phyloP scores from a whole-genome alignment of 1,284 basidiomycete species.

The Sanguinoderma infundibulare region DNA sequence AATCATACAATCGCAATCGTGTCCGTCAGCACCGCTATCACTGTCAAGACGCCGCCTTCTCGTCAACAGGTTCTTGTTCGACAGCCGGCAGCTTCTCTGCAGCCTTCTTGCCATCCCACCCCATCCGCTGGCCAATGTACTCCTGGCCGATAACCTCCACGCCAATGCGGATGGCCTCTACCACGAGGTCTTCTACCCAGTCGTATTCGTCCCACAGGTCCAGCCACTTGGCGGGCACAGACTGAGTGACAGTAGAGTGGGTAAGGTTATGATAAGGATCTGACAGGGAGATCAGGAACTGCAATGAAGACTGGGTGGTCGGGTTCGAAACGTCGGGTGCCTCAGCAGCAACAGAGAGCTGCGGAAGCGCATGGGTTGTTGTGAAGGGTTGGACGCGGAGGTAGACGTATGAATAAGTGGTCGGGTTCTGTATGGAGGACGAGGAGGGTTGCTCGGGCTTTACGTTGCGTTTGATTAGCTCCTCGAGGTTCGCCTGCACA shows the following conservation, averaged over 20 bases:
- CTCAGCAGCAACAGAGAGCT: constrained; percentile 18
- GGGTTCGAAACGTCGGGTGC: constrained; percentile 29
- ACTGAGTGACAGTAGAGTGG: constrained; percentile 81
- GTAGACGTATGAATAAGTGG: constrained; percentile 91
- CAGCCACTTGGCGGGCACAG: constrained; percentile 82
- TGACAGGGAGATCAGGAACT: constrained; percentile 83
- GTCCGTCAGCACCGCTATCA: constrained; percentile 5
- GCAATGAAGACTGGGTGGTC: constrained; percentile 59
- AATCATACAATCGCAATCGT: not conserved
- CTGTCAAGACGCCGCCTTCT: constrained; percentile 20
- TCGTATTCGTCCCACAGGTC: constrained; percentile 90
- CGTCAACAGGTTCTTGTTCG: too few species aligned
- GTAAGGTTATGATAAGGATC: constrained; percentile 83
- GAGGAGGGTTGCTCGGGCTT: constrained; percentile 41
- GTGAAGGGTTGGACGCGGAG: constrained; percentile 92
- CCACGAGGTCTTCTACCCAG: constrained; percentile 94
- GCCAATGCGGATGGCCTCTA: constrained; percentile 81
- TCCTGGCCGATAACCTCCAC: constrained; percentile 90
- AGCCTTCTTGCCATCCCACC: constrained; percentile 54
- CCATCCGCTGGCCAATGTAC: constrained; percentile 82
- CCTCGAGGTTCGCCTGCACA: constrained; percentile 76
- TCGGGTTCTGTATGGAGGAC: constrained; percentile 65
- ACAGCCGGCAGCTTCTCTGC: constrained; percentile 15
- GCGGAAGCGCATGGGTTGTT: constrained; percentile 54
- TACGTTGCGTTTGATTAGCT: constrained; percentile 69